These are phyloP conservation scores for Trichoderma virens DNA, from an alignment of 495 filamentous ascomycete genomes.

Conservation along the genomic window DNA sequence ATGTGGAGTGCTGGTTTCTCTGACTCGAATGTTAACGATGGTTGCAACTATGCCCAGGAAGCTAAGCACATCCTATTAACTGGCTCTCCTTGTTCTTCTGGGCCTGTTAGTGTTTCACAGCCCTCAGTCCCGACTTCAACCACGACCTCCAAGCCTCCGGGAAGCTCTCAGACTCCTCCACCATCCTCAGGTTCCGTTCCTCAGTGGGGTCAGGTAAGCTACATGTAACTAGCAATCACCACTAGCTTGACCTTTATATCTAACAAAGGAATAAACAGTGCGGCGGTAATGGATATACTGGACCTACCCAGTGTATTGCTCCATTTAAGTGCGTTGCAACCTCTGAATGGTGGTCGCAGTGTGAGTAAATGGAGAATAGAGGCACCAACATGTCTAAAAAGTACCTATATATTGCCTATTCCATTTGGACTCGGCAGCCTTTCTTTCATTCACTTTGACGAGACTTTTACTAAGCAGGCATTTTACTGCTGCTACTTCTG, in stretches of 20 bases:
- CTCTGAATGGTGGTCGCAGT: not conserved
- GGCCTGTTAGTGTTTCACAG: not conserved
- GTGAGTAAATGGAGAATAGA: too few species aligned
- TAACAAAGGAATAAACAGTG: not conserved
- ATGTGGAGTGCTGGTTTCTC: conserved; percentile 24
- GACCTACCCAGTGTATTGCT: not conserved
- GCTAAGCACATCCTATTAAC: conserved; percentile 8
- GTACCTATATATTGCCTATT: too few species aligned
- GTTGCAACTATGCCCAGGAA: conserved; percentile 16
- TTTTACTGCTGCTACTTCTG: too few species aligned
- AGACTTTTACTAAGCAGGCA: too few species aligned
- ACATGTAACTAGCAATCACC: not conserved
- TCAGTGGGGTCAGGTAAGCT: not conserved
- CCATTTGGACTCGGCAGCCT: too few species aligned
- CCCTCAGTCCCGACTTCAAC: not conserved
- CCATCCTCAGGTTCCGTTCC: not conserved
- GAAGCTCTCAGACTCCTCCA: not conserved
- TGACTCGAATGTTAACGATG: conserved; percentile 13
- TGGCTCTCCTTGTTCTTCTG: not conserved
- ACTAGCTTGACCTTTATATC: not conserved
- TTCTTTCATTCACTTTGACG: too few species aligned
- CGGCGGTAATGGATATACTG: not conserved
- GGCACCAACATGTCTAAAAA: too few species aligned
- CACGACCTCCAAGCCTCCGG: not conserved
- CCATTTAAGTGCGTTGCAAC: not conserved